Evolutionary conservation across 2,329 filamentous ascomycete species (phyloP).

Genomic region (Fusarium siculi): DNA sequence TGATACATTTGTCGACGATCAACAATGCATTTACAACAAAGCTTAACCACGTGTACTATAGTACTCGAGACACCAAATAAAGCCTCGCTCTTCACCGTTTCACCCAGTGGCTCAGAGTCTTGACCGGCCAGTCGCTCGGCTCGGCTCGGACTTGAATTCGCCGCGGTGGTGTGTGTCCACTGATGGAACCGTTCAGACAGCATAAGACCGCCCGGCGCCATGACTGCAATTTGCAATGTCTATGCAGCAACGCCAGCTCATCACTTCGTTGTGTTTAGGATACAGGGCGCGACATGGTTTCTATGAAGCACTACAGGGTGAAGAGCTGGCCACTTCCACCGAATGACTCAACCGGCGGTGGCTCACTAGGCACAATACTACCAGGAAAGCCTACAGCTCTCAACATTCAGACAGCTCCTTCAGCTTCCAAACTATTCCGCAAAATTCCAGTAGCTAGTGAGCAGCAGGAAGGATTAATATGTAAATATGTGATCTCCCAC

Average conservation of each 20-base stretch:
- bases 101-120: background rate
- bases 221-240: background rate
- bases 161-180: background rate
- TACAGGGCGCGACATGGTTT: background rate
- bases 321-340: constrained; percentile 20
- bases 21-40: background rate
- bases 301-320: background rate
- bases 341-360: constrained; percentile 34
- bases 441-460: background rate
- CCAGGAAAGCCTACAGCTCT: constrained; percentile 2
- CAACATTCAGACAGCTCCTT: constrained; percentile 4
- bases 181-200: background rate
- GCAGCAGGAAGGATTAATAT: background rate
- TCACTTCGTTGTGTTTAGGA: background rate
- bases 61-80: background rate
- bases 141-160: constrained; percentile 16
- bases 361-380: background rate
- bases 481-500: background rate
- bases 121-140: constrained; percentile 24
- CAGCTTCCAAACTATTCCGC: constrained; percentile 28
- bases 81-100: background rate
- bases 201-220: background rate
- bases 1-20: background rate
- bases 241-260: background rate
- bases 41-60: background rate